Evolutionary conservation across 2,329 filamentous ascomycete genomes (phyloP).

Genomic region (Xylaria sp.): DNA sequence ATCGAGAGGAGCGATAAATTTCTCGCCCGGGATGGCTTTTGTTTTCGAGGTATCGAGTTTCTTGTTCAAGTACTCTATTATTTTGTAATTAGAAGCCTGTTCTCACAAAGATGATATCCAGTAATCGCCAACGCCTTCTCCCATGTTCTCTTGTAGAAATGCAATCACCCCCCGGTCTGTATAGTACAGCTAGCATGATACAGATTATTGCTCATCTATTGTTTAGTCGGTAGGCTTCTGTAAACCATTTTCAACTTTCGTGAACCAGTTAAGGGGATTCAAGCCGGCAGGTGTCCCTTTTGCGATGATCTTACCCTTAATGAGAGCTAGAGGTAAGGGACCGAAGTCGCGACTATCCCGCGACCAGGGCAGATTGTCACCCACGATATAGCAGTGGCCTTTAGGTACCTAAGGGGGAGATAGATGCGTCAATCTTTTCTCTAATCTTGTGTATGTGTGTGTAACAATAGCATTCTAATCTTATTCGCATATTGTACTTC

Average conservation of each 20-base stretch:
- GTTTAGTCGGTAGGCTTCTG: conserved; percentile 24
- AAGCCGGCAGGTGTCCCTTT: conserved; percentile 51
- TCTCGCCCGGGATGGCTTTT: conserved; percentile 24
- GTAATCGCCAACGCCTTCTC: conserved; percentile 30
- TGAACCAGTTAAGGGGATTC: conserved; percentile 62
- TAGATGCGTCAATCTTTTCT: conserved; percentile 9
- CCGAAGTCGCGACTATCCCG: conserved; percentile 89
- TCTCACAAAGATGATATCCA: conserved; percentile 44
- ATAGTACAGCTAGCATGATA: conserved; percentile 14
- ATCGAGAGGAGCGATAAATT: conserved; percentile 18
- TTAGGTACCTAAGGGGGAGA: conserved; percentile 73
- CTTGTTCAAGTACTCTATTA: conserved; percentile 28
- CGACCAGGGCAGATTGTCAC: conserved; percentile 87
- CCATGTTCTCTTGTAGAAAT: conserved; percentile 32
- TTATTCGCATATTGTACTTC: not conserved
- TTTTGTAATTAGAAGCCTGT: conserved; percentile 47
- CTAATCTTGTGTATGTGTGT: not conserved
- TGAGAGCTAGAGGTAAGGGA: conserved; percentile 83
- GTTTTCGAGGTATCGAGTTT: conserved; percentile 24
- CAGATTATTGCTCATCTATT: conserved; percentile 3
- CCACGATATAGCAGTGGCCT: conserved; percentile 91
- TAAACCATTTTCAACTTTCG: conserved; percentile 59
- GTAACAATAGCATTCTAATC: not conserved
- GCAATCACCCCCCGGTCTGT: conserved; percentile 7
- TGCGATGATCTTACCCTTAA: conserved; percentile 83